Evolutionary conservation across 352 stramenopile species (phyloP), one percentile per base, ranked within the genome.

Genomic region (Globisporangium emineosum): DNA sequence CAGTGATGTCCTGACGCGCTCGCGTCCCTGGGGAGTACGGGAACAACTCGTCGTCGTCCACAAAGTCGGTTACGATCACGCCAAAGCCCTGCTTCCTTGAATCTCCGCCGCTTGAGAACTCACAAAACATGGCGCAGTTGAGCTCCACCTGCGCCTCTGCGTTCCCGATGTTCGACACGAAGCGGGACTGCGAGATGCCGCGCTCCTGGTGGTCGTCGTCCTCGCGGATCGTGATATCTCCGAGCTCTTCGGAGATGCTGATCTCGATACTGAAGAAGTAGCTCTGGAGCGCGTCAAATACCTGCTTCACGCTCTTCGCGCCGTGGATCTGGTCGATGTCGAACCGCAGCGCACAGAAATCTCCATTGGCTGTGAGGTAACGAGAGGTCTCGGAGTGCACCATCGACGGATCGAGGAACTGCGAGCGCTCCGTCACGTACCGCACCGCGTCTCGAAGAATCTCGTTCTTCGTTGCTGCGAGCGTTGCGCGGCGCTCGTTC

Each of bases 241-340:
- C 79, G 23, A 86, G 61, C 30, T 66, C 72, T 58, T 89, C 79
- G 10, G 77, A 84, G 66, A 86, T 69, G 55, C 60, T 76, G 57
- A 89, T 85, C 64, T 89, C 79, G 49, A 86, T 72, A 58, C 81
- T 79, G 51, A 50, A 68, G 21, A 76, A 73, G 62, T 84, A 86
- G 49, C n/a, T n/a, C n/a, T 75, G 78, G n/a, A 69, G 56, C 15
- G 69, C 76, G 29, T 89, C 76, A 53, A 78, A 85, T n/a, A 89
- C 72, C 9, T 72, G 68, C 15, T 57, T 59, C 6, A 85, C 77
- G 17, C 51, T 67, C 21, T 70, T 57, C 5, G 73, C 56, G 6
- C 62, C 69, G 21, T 71, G 69, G 27, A 83, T 78, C 52, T 73
- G 80, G 17, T 78, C 73, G 21, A 87, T 70, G 57, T 83, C 77